These are phyloP conservation scores for Kernera saxatilis DNA, from an alignment of 345 rosid genomes.

Conservation along the genomic window DNA sequence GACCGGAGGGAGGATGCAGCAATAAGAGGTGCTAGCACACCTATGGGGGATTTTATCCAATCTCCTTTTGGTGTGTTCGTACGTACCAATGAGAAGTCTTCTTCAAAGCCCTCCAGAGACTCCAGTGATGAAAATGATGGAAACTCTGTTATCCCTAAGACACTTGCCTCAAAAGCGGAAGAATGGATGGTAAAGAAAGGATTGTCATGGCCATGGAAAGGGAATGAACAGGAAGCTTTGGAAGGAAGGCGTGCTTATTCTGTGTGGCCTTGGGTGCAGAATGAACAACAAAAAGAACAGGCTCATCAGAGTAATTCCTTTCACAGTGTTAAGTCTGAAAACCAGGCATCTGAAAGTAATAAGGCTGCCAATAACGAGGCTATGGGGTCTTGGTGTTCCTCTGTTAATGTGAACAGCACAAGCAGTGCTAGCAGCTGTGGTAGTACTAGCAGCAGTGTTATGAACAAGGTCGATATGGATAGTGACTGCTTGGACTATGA, in stretches of 20 bases:
- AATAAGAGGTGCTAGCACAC: slow-evolving; percentile 73
- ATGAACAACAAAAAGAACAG: slow-evolving; percentile 54
- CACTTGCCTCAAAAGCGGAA: slow-evolving; percentile 69
- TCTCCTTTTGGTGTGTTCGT: slow-evolving; percentile 56
- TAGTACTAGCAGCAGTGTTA: slow-evolving; percentile 74
- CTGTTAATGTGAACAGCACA: slow-evolving; percentile 73
- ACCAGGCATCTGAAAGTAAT: slow-evolving; percentile 41
- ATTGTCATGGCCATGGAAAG: slow-evolving; percentile 93
- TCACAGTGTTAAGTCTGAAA: slow-evolving; percentile 44
- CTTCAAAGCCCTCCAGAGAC: slow-evolving; percentile 41
- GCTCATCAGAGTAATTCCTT: slow-evolving; percentile 39
- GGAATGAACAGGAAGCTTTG: slow-evolving; percentile 58
- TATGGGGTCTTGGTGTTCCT: slow-evolving; percentile 75
- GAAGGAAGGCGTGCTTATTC: slow-evolving; percentile 48
- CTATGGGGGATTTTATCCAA: slow-evolving; percentile 58
- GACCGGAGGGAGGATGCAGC: slow-evolving; percentile 73
- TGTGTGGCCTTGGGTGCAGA: slow-evolving; percentile 56
- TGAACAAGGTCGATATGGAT: slow-evolving; percentile 73
- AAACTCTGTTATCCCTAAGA: slow-evolving; percentile 57
- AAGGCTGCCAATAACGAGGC: slow-evolving; percentile 55
- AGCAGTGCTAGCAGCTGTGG: slow-evolving; percentile 94
- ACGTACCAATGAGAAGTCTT: slow-evolving; percentile 45
- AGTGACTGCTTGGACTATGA: slow-evolving; percentile 83
- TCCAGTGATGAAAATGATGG: slow-evolving; percentile 69
- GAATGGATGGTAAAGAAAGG: slow-evolving; percentile 83